A percentile compares a stretch with the other conserved stretches of the same genome.
Evolutionary conservation across 257 asterid genomes (phyloP).

Genomic region (Solanum chiquidenum): DNA sequence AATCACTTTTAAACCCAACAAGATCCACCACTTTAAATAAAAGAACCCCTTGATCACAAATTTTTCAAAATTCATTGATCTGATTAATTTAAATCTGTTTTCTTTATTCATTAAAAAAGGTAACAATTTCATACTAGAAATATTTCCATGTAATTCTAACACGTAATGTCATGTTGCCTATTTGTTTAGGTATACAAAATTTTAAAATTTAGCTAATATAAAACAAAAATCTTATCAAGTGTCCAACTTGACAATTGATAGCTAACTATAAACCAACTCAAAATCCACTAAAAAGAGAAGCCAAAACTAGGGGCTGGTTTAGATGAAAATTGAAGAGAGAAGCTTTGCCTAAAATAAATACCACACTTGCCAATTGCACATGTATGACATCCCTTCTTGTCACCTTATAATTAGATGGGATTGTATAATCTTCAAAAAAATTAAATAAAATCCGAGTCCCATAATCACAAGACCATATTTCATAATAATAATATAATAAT

Average conservation of each 20-base stretch:
- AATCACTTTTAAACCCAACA: too few species aligned
- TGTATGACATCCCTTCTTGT: neutral
- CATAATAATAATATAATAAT: too few species aligned
- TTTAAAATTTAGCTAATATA: neutral
- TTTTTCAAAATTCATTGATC: neutral
- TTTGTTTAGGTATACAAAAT: neutral
- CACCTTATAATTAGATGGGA: neutral
- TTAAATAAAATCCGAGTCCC: neutral
- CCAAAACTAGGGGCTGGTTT: neutral
- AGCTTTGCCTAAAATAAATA: neutral
- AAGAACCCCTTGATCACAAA: too few species aligned
- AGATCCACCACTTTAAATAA: neutral
- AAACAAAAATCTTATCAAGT: neutral
- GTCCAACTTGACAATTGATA: neutral
- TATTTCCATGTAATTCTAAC: neutral
- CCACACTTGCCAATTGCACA: neutral
- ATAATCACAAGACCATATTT: neutral
- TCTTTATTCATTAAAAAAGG: neutral
- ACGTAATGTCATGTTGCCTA: neutral
- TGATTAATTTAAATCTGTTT: neutral
- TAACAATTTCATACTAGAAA: neutral
- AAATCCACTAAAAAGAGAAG: neutral
- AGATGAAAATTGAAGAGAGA: neutral
- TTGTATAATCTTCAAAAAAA: too few species aligned
- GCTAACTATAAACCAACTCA: neutral